These are phyloP conservation scores for Cercophora scortea DNA, from an alignment of 495 filamentous ascomycete species.

Conservation along the genomic window DNA sequence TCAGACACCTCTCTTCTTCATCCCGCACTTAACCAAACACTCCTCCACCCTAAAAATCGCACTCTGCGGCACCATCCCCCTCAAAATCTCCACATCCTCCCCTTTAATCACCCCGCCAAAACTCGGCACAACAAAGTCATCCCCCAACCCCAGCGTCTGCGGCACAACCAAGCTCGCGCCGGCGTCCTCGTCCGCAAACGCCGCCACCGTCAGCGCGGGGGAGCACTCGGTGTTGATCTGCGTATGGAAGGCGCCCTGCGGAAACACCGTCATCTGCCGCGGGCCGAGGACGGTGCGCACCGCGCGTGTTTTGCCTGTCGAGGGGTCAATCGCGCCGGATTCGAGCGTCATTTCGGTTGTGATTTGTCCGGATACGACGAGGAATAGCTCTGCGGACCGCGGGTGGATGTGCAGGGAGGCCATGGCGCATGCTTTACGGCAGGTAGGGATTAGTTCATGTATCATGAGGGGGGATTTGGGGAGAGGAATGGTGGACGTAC, in stretches of 20 bases:
- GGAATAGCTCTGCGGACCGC: slow-evolving; percentile 38
- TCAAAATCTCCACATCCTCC: slow-evolving; percentile 26
- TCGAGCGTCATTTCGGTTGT: slow-evolving; percentile 35
- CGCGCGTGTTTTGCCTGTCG: slow-evolving; percentile 5
- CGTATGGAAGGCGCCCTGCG: slow-evolving; percentile 36
- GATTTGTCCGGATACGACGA: slow-evolving; percentile 25
- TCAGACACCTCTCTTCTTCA: too few species aligned
- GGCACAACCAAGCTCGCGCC: slow-evolving; percentile 23
- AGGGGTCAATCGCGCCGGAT: slow-evolving; percentile 21
- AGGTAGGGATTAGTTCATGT: slow-evolving; percentile 13
- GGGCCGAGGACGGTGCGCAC: slow-evolving; percentile 23
- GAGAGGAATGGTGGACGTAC: background rate
- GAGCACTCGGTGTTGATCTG: slow-evolving; percentile 40
- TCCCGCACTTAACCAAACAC: too few species aligned
- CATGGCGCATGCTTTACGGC: slow-evolving; percentile 29
- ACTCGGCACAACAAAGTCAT: slow-evolving; percentile 25
- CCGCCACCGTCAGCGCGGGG: slow-evolving; percentile 31
- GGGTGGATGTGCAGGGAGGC: slow-evolving; percentile 44
- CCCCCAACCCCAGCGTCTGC: slow-evolving; percentile 25
- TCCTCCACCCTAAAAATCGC: too few species aligned
- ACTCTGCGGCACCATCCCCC: background rate
- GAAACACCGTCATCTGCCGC: slow-evolving; percentile 35
- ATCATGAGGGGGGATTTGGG: too few species aligned
- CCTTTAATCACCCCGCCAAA: slow-evolving; percentile 23
- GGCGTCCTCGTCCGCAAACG: slow-evolving; percentile 35